Evolutionary conservation across 2,329 filamentous ascomycete species (phyloP).

Genomic region (Alternaria atra): DNA sequence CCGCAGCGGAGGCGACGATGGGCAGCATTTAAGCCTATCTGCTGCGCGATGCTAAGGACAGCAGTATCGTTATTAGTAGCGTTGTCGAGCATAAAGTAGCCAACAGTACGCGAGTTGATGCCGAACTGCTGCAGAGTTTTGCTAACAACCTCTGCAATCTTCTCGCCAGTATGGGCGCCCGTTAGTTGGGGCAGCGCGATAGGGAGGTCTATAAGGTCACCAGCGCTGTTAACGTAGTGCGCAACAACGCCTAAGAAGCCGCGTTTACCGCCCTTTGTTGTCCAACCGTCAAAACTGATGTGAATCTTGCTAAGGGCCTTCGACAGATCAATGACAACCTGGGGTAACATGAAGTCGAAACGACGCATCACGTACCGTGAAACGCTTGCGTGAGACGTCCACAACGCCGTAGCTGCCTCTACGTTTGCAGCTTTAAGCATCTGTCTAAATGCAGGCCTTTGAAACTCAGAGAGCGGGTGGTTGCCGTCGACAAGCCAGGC

Average conservation of each 20-base stretch:
- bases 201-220: slow-evolving; percentile 5
- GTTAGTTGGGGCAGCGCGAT: slow-evolving; percentile 13
- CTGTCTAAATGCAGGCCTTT: not conserved
- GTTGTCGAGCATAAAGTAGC: not conserved
- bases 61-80: not conserved
- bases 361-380: not conserved
- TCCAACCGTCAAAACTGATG: slow-evolving; percentile 2
- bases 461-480: slow-evolving; percentile 8
- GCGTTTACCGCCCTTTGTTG: slow-evolving; percentile 11
- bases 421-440: not conserved
- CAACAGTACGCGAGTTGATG: not conserved
- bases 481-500: slow-evolving; percentile 8
- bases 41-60: not conserved
- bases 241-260: slow-evolving; percentile 11
- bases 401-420: not conserved
- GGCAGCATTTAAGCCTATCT: slow-evolving; percentile 1
- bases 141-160: slow-evolving; percentile 3
- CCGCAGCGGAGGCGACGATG: slow-evolving; percentile 2
- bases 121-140: not conserved
- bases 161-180: slow-evolving; percentile 8
- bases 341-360: not conserved
- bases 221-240: not conserved
- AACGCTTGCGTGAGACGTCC: not conserved
- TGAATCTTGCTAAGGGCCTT: not conserved
- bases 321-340: not conserved